Percentiles rank a stretch among this genome's conserved stretches.
Conservation (phyloP, 495 filamentous ascomycete genomes). For the Penicillium malachiteum region DNA sequence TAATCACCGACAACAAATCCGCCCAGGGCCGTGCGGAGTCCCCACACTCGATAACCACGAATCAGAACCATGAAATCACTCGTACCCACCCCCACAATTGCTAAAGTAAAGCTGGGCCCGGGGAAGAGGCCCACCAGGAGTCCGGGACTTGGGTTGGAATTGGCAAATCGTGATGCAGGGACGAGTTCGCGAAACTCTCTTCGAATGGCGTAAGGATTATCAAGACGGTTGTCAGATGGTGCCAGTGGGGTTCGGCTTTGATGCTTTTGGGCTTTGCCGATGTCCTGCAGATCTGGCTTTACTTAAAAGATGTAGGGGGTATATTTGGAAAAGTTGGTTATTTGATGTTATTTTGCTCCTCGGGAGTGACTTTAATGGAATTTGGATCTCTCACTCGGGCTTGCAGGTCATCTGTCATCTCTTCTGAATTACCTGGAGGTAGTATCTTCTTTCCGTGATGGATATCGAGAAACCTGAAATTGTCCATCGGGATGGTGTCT, state of each 20-base stretch:
- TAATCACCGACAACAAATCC: neutral
- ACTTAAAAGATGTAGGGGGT: too few species aligned
- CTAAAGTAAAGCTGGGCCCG: neutral
- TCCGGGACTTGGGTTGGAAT: neutral
- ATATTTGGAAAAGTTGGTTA: too few species aligned
- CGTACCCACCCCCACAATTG: neutral
- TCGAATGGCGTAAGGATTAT: conserved; percentile 1
- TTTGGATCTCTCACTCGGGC: too few species aligned
- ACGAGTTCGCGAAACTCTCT: neutral
- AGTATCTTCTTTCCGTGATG: conserved; percentile 40
- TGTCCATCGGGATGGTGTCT: neutral
- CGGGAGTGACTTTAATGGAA: too few species aligned
- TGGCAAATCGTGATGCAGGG: neutral
- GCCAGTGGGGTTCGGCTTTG: neutral
- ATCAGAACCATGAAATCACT: neutral
- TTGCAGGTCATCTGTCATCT: too few species aligned
- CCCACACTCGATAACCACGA: neutral
- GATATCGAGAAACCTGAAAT: conserved; percentile 19
- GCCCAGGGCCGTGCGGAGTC: neutral
- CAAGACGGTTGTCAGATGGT: neutral
- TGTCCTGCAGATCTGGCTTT: neutral
- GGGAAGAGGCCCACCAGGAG: neutral
- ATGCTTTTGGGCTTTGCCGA: conserved; percentile 45
- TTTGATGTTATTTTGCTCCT: too few species aligned
- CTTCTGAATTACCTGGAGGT: too few species aligned